A percentile compares a stretch with the other conserved stretches of the same genome.
Conservation (phyloP, 139 green algal genomes). For the Trebouxia sp. region DNA sequence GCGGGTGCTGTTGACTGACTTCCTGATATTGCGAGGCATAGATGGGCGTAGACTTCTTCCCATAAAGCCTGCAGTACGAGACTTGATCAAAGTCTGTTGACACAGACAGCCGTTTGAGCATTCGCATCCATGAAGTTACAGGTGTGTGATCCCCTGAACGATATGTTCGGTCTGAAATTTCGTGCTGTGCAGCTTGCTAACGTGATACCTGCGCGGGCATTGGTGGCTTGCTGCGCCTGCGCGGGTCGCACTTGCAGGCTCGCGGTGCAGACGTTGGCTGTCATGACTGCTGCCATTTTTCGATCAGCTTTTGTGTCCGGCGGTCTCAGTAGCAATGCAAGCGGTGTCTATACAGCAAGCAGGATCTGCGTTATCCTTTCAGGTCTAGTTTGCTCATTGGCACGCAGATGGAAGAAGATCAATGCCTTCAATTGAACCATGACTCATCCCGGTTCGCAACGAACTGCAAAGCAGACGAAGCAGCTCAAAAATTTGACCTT, state of each 20-base stretch:
- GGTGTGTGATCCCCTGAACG: not conserved
- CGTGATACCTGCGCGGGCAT: not conserved
- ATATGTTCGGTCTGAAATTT: no score
- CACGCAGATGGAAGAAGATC: no score
- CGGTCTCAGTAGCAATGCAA: no score
- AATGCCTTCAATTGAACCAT: no score
- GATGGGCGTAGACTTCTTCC: not conserved
- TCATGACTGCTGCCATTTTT: slow-evolving; percentile 24
- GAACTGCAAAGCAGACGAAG: no score
- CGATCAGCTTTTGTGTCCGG: no score
- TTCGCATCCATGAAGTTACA: no score
- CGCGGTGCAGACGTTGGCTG: not conserved
- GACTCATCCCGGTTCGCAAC: no score
- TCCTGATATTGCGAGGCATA: not conserved
- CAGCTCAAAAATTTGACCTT: no score
- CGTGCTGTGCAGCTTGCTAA: not conserved
- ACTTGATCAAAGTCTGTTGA: not conserved
- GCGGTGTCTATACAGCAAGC: no score
- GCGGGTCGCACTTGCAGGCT: not conserved
- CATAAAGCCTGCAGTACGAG: not conserved
- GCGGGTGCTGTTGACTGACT: not conserved
- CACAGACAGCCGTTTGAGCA: not conserved
- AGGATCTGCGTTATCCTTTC: no score
- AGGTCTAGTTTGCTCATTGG: no score
- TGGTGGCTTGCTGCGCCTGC: not conserved